Conservation (phyloP, 208 protist genomes). For the Naegleria gruberi region DNA sequence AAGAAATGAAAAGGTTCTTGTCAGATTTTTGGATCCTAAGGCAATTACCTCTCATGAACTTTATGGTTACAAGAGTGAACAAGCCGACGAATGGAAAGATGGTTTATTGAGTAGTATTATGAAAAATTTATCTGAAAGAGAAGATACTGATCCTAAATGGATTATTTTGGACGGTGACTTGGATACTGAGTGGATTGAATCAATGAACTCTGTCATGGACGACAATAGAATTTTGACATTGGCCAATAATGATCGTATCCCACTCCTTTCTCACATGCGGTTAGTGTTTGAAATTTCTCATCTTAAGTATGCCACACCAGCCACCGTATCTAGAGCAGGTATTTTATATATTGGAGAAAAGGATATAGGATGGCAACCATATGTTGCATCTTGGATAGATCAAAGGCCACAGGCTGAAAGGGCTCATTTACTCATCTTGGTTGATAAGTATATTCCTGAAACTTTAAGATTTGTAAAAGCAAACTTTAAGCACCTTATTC, state of each 20-base stretch:
- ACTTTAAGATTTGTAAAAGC: constrained; percentile 28
- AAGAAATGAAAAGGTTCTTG: constrained; percentile 37
- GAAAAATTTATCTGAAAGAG: constrained; percentile 69
- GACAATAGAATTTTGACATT: constrained; percentile 61
- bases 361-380: constrained; percentile 69
- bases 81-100: constrained; percentile 69
- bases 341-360: constrained; percentile 50
- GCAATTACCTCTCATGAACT: constrained; percentile 55
- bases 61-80: constrained; percentile 59
- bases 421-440: constrained; percentile 49
- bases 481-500: constrained; percentile 52
- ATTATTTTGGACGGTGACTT: constrained; percentile 81
- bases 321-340: constrained; percentile 68
- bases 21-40: constrained; percentile 55
- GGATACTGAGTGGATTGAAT: constrained; percentile 81
- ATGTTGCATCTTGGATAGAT: constrained; percentile 54
- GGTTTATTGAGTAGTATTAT: constrained; percentile 72
- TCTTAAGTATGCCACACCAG: constrained; percentile 66
- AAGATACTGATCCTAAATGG: constrained; percentile 60
- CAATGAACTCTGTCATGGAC: constrained; percentile 71
- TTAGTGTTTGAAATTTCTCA: constrained; percentile 74
- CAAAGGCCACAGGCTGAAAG: not conserved
- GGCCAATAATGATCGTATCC: constrained; percentile 74
- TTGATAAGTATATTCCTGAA: constrained; percentile 60
- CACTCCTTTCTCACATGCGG: constrained; percentile 65